Evolutionary conservation across 2,329 filamentous ascomycete species (phyloP).

Genomic region (Hypoxylon sp.): DNA sequence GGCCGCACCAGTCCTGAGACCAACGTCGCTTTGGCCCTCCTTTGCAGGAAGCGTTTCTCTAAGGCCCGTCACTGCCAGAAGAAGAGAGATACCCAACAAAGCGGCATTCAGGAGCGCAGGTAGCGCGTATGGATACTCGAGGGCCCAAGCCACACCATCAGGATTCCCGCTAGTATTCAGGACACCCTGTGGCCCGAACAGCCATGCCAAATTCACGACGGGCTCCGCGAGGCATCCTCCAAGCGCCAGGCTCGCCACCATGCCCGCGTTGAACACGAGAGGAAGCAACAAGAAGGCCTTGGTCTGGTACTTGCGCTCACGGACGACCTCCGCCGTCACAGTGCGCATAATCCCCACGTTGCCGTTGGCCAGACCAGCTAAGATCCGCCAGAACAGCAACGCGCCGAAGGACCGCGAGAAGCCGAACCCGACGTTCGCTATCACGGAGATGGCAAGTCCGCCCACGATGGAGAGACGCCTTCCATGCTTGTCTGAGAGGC

Average conservation of each 20-base stretch:
- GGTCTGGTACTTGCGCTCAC: slow-evolving; percentile 72
- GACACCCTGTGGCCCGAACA: slow-evolving; percentile 55
- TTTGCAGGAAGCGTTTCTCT: slow-evolving; percentile 54
- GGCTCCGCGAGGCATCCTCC: slow-evolving; percentile 61
- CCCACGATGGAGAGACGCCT: slow-evolving; percentile 74
- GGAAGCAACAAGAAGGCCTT: slow-evolving; percentile 59
- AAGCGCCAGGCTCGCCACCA: slow-evolving; percentile 57
- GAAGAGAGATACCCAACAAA: slow-evolving; percentile 50
- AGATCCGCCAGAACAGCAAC: slow-evolving; percentile 67
- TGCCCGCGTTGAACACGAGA: slow-evolving; percentile 74
- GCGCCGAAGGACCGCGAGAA: slow-evolving; percentile 72
- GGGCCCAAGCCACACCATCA: slow-evolving; percentile 55
- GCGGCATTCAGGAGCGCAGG: slow-evolving; percentile 57
- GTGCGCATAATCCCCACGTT: slow-evolving; percentile 82
- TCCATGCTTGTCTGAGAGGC: slow-evolving; percentile 68
- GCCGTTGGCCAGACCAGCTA: slow-evolving; percentile 76
- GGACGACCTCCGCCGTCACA: slow-evolving; percentile 78
- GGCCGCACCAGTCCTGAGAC: slow-evolving; percentile 33
- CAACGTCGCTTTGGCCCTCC: slow-evolving; percentile 45
- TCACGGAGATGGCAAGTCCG: slow-evolving; percentile 71
- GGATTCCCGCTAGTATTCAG: slow-evolving; percentile 51
- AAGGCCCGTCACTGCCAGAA: slow-evolving; percentile 53
- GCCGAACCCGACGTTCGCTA: slow-evolving; percentile 76
- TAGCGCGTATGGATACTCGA: slow-evolving; percentile 59
- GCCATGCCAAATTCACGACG: slow-evolving; percentile 53